phyloP scores from a whole-genome alignment of 495 filamentous ascomycete genomes.

The Massariosphaeria phaeospora region DNA sequence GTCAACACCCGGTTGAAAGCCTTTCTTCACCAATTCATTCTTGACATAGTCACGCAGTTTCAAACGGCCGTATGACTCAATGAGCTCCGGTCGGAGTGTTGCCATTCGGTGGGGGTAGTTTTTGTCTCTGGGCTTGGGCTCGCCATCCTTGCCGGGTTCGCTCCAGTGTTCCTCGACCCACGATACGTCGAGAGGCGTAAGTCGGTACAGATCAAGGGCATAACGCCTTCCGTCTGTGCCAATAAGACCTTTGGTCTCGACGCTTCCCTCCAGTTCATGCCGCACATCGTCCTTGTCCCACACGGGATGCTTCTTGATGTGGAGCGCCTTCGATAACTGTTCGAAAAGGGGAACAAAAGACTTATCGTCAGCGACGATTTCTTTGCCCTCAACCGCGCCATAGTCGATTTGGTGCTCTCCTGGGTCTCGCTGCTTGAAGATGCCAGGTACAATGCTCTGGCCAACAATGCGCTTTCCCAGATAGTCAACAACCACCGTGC shows the following conservation, averaged over 20 bases:
- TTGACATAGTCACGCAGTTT: conserved; percentile 86
- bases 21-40: conserved; percentile 53
- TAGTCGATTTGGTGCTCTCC: conserved; percentile 99
- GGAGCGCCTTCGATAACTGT: conserved; percentile 79
- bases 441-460: conserved; percentile 97
- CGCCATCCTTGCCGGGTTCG: conserved; percentile 37
- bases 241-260: conserved; percentile 95
- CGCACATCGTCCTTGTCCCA: conserved; percentile 95
- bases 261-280: conserved; percentile 88
- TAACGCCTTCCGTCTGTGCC: conserved; percentile 98
- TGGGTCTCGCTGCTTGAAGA: conserved; percentile 97
- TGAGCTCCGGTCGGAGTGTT: conserved; percentile 79
- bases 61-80: conserved; percentile 73
- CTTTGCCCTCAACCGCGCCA: conserved; percentile 95
- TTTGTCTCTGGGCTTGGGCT: conserved; percentile 38
- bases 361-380: conserved; percentile 84
- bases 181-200: conserved; percentile 82
- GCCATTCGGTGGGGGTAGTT: conserved; percentile 93
- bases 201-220: conserved; percentile 90
- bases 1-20: conserved; percentile 22
- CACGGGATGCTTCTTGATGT: conserved; percentile 89
- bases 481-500: conserved; percentile 95
- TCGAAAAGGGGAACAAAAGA: conserved; percentile 79
- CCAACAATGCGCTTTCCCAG: conserved; percentile 95
- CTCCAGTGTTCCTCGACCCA: conserved; percentile 76